Base-by-base conservation (phyloP, 176 grass and related monocot species). In the Oryza meyeriana region DNA sequence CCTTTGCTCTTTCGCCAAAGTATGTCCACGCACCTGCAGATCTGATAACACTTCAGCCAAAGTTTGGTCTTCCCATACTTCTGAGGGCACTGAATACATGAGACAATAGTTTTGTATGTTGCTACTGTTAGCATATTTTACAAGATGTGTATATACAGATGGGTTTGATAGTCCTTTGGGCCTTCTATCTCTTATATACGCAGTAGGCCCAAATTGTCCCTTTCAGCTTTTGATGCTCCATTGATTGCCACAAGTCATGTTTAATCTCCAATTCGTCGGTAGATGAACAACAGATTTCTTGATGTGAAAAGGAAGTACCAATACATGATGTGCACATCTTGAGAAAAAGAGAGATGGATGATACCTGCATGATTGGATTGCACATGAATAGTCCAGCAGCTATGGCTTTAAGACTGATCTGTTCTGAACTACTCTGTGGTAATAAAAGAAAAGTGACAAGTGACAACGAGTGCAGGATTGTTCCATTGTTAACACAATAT, bases 31-130 rank as follows among this genome's bases (percentile, higher is more conserved):
- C 82, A 44, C 82, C 82, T 26, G 18, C 32, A 12, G 82, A 84
- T 77, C 0, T 17, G 27, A 12, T 84, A 4, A 61, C 73, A 10
- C 62, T 84, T 32, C 82, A 84, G 27, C 82, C 82, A 2, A 84
- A 77, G 82, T 84, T 77, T 29, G 73, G 82, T 8, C 47, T 84
- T 26, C 82, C 82, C 26, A 69, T 84, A 77, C 16, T 84, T 33
- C 25, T 84, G 47, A 84, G 34, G 62, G 63, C 63, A 42, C 72
- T 84, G 17, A 16, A 76, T 59, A 18, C 14, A 66, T 68, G 44
- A 63, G 50, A 14, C 8, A 77, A 50, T 77, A 65, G 48, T 70
- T 69, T n/a, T 71, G 18, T 84, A 12, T 20, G 48, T 52, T 20
- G 48, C 18, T 20, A 52, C 5, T 20, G 18, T 52, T 20, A 5